A percentile compares a stretch with the other conserved stretches of the same genome.
Evolutionary conservation across 2,329 filamentous ascomycete species (phyloP).

Genomic region (Penicillium verrucosum): DNA sequence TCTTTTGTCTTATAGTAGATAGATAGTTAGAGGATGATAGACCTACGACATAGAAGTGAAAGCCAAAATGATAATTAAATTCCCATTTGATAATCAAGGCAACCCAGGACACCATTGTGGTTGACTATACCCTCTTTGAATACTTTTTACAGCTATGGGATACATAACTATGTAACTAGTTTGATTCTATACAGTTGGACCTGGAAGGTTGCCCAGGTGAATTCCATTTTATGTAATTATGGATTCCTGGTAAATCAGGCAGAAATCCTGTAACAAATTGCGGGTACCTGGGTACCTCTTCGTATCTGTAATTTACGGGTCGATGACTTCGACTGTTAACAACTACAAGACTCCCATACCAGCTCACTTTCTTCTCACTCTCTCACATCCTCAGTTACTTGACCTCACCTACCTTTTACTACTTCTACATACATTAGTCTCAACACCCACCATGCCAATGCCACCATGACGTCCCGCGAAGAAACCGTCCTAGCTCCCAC

Average conservation of each 20-base stretch:
- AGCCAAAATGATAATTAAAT: too few relatives aligned
- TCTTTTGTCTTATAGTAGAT: too few relatives aligned
- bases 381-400: background rate
- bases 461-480: constrained; percentile 45
- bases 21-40: too few relatives aligned
- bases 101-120: too few relatives aligned
- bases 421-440: background rate
- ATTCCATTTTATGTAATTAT: background rate
- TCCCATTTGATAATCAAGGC: too few relatives aligned
- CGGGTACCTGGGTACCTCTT: constrained; percentile 2
- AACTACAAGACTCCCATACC: constrained; percentile 11
- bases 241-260: background rate
- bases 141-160: too few relatives aligned
- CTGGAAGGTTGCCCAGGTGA: too few relatives aligned
- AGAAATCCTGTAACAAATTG: constrained; percentile 9
- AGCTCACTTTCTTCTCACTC: background rate
- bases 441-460: constrained; percentile 33
- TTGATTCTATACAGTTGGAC: too few relatives aligned
- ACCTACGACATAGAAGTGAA: too few relatives aligned
- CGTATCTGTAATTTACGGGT: constrained; percentile 22
- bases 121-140: too few relatives aligned
- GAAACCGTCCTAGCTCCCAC: constrained; percentile 46
- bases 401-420: background rate
- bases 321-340: constrained; percentile 12
- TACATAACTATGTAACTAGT: too few relatives aligned